Percentiles rank a stretch among this genome's conserved stretches.
Conservation (phyloP, 441 rosid species). For the Pelargonium cotyledonis region DNA sequence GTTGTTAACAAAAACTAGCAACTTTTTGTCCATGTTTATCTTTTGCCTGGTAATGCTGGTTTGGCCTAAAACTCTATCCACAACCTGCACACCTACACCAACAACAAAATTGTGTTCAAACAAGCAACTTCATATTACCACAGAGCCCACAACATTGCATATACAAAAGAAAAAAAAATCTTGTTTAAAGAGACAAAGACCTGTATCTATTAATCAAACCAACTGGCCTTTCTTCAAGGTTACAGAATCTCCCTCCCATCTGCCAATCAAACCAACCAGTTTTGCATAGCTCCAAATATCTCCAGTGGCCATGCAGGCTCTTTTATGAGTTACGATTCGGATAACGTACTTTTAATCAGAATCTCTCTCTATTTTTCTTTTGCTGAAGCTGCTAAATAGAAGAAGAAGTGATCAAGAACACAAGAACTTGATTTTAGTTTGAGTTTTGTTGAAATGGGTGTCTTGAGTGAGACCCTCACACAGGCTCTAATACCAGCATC, state of each 20-base stretch:
- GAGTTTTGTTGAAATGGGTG: conserved; percentile 24
- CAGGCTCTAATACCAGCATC: conserved; percentile 34
- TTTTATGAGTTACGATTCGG: no score
- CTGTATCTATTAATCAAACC: conserved; percentile 33
- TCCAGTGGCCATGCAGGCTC: conserved; percentile 12
- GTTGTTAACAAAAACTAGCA: no score
- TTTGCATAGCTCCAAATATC: no score
- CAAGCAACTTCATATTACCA: not conserved
- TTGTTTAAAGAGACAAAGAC: conserved; percentile 13
- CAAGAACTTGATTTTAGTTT: not conserved
- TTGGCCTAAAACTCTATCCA: no score
- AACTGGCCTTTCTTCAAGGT: conserved; percentile 18
- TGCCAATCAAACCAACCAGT: conserved; percentile 41
- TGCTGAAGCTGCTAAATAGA: not conserved
- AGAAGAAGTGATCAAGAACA: not conserved
- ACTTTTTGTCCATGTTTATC: no score
- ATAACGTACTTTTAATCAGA: no score
- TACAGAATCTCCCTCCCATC: conserved; percentile 17
- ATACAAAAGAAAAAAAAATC: no score
- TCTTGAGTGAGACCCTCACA: conserved; percentile 28
- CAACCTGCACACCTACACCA: no score
- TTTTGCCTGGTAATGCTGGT: no score
- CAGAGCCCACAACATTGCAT: no score
- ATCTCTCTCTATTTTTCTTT: not conserved
- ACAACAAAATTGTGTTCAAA: not conserved